Evolutionary conservation across 1,284 basidiomycete species (phyloP).

Genomic region (Cryptococcus floricola): DNA sequence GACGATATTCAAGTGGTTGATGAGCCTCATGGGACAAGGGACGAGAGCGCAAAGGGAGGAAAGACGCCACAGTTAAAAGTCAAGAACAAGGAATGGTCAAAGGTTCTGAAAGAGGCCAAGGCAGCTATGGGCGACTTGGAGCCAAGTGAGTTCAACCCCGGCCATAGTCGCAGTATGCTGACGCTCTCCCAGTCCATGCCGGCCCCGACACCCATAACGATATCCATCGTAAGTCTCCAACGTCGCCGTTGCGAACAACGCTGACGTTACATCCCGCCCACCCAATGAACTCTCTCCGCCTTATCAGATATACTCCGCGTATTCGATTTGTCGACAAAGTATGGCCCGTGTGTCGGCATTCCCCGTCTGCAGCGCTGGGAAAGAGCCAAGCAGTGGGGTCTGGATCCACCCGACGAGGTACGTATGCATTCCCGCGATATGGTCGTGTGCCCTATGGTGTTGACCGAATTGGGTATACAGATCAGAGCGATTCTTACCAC

Average conservation of each 20-base stretch:
- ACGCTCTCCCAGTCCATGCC: slow-evolving; percentile 29
- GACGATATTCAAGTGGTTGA: neutral
- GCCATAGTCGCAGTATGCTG: neutral
- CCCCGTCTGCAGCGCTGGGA: slow-evolving; percentile 83
- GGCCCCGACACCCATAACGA: slow-evolving; percentile 41
- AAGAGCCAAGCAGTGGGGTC: slow-evolving; percentile 70
- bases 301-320: slow-evolving; percentile 68
- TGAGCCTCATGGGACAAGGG: neutral
- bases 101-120: slow-evolving; percentile 53
- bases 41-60: neutral
- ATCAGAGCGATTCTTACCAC: slow-evolving; percentile 69
- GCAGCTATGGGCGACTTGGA: slow-evolving; percentile 57
- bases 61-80: slow-evolving; percentile 6
- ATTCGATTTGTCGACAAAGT: slow-evolving; percentile 78
- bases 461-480: slow-evolving; percentile 50
- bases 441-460: neutral
- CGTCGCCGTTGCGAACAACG: slow-evolving; percentile 11
- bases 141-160: slow-evolving; percentile 56
- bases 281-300: neutral
- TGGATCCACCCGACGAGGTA: slow-evolving; percentile 79
- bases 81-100: slow-evolving; percentile 55
- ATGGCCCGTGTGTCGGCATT: slow-evolving; percentile 80
- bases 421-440: neutral
- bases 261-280: neutral
- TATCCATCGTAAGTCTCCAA: slow-evolving; percentile 39